phyloP scores from a whole-genome alignment of 2,329 filamentous ascomycete genomes.

The Sporothrix curviconia region DNA sequence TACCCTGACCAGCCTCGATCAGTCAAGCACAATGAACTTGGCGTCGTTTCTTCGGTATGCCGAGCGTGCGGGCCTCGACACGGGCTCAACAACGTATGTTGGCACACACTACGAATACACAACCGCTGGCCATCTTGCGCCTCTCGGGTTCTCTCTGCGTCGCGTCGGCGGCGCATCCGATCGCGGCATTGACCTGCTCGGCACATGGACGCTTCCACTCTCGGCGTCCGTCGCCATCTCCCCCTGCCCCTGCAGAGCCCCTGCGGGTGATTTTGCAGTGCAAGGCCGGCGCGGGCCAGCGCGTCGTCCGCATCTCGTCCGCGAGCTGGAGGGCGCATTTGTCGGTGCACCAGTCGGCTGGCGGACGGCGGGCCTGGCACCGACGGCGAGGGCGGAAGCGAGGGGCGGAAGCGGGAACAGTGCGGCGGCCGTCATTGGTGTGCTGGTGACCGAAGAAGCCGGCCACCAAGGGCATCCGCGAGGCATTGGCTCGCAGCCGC shows the following conservation, averaged over 20 bases:
- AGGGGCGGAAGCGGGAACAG: constrained; percentile 25
- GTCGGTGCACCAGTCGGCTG: constrained; percentile 66
- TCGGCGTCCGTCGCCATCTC: constrained; percentile 25
- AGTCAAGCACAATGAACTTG: constrained; percentile 55
- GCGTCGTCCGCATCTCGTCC: constrained; percentile 52
- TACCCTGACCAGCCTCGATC: constrained; percentile 40
- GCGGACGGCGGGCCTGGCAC: constrained; percentile 32
- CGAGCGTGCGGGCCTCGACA: constrained; percentile 46
- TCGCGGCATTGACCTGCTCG: constrained; percentile 67
- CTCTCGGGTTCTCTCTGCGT: constrained; percentile 57
- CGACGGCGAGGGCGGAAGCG: not conserved
- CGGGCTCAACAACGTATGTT: constrained; percentile 53
- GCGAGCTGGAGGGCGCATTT: constrained; percentile 78
- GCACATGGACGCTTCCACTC: constrained; percentile 62
- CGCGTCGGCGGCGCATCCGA: constrained; percentile 63
- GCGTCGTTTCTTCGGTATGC: constrained; percentile 60
- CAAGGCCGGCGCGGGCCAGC: constrained; percentile 50
- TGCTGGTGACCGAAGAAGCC: constrained; percentile 63
- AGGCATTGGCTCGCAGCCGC: constrained; percentile 59
- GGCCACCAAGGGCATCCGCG: constrained; percentile 72
- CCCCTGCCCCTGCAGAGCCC: constrained; percentile 17
- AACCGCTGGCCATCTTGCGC: constrained; percentile 47
- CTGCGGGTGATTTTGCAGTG: constrained; percentile 57
- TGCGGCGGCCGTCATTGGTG: constrained; percentile 54
- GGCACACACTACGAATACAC: constrained; percentile 76